Conservation (phyloP, 169 alveolate genomes). For the Cryptosporidium muris region DNA sequence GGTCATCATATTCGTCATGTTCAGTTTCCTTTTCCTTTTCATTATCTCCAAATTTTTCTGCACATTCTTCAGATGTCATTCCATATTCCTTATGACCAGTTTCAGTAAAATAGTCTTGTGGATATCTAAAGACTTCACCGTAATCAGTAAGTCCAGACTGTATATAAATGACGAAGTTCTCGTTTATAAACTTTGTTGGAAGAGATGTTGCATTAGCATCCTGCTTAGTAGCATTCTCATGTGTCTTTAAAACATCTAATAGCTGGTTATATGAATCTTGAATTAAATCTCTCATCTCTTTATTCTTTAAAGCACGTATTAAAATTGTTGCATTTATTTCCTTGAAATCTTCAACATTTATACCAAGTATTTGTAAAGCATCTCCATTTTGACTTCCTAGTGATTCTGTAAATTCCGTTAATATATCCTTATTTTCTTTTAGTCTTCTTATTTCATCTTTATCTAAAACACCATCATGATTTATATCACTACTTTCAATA, state of each 20-base stretch:
- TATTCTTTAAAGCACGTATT: slow-evolving; percentile 9
- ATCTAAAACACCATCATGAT: slow-evolving; percentile 51
- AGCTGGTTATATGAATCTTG: slow-evolving; percentile 34
- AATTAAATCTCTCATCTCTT: slow-evolving; percentile 43
- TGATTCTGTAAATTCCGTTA: background rate
- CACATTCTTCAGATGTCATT: slow-evolving; percentile 24
- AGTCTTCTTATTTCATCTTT: slow-evolving; percentile 22
- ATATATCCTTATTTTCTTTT: slow-evolving; percentile 22
- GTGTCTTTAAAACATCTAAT: slow-evolving; percentile 43
- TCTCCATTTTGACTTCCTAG: background rate
- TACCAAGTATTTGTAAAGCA: slow-evolving; percentile 15
- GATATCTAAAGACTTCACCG: slow-evolving; percentile 62
- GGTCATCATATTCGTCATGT: slow-evolving; percentile 2
- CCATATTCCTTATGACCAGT: slow-evolving; percentile 27
- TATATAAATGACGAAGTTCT: slow-evolving; percentile 32
- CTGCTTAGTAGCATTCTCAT: slow-evolving; percentile 3
- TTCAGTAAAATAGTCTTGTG: slow-evolving; percentile 51
- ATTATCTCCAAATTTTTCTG: slow-evolving; percentile 35
- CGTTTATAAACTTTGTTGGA: slow-evolving; percentile 29
- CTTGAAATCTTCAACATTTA: slow-evolving; percentile 4
- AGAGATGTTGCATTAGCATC: slow-evolving; percentile 16
- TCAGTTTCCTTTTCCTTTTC: slow-evolving; percentile 18
- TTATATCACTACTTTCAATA: slow-evolving; percentile 26
- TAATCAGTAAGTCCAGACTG: slow-evolving; percentile 49
- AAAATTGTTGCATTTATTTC: slow-evolving; percentile 23